Evolutionary conservation across 345 rosid genomes (phyloP).

Genomic region (Brassica nigra): DNA sequence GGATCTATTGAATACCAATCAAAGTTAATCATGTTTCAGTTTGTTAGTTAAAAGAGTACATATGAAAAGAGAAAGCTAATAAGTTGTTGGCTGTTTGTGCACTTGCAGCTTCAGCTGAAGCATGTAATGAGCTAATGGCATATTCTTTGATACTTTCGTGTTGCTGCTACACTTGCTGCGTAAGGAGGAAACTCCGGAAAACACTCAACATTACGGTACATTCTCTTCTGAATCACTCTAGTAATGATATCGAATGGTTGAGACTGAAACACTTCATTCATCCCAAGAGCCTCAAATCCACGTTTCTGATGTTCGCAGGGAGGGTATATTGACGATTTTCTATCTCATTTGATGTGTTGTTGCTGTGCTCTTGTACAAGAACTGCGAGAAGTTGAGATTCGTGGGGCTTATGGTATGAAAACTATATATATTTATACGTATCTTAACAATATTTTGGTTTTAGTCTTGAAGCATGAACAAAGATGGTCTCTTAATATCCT

Average conservation of each 20-base stretch:
- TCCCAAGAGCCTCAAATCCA: not conserved
- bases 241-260: not conserved
- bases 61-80: too few species aligned
- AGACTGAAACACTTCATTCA: not conserved
- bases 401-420: slow-evolving; percentile 66
- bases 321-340: slow-evolving; percentile 88
- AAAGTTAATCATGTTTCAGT: not conserved
- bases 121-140: slow-evolving; percentile 90
- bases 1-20: slow-evolving; percentile 5
- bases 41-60: not conserved
- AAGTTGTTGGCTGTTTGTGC: not conserved
- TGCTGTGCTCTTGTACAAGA: slow-evolving; percentile 99
- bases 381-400: slow-evolving; percentile 91
- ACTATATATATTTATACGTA: not conserved
- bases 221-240: not conserved
- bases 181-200: slow-evolving; percentile 89
- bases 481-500: slow-evolving; percentile 16
- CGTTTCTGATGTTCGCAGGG: slow-evolving; percentile 53
- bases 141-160: slow-evolving; percentile 92
- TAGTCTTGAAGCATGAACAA: not conserved
- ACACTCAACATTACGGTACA: slow-evolving; percentile 77
- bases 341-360: slow-evolving; percentile 95
- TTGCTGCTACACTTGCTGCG: slow-evolving; percentile 97
- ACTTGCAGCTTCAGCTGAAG: slow-evolving; percentile 85
- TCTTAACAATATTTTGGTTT: not conserved